Evolutionary conservation across 768 basidiomycete species (phyloP).

Genomic region (Boletus sensibilis): DNA sequence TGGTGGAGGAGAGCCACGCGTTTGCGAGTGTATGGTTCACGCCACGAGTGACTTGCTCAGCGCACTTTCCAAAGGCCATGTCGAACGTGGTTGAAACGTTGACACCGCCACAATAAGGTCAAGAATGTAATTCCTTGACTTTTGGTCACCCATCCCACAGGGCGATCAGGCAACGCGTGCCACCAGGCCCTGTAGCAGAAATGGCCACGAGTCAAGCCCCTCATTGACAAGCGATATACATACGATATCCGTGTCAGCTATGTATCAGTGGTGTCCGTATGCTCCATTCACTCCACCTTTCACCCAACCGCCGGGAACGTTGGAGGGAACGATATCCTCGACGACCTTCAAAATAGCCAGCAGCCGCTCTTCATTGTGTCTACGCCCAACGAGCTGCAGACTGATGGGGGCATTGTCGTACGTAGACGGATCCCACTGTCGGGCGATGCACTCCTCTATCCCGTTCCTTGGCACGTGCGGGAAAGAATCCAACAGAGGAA

Average conservation of each 20-base stretch:
- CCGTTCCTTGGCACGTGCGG: slow-evolving; percentile 33
- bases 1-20: background rate
- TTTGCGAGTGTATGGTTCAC: background rate
- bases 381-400: slow-evolving; percentile 50
- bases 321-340: slow-evolving; percentile 29
- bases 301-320: slow-evolving; percentile 10
- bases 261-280: slow-evolving; percentile 11
- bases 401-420: slow-evolving; percentile 45
- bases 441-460: slow-evolving; percentile 35
- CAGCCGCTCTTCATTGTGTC: slow-evolving; percentile 50
- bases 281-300: slow-evolving; percentile 4
- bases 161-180: background rate
- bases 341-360: slow-evolving; percentile 44
- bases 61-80: background rate
- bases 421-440: slow-evolving; percentile 42
- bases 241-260: background rate
- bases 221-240: slow-evolving; percentile 6
- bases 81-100: background rate
- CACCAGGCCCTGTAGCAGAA: slow-evolving; percentile 8
- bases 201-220: slow-evolving; percentile 12
- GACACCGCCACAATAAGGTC: background rate
- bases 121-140: background rate
- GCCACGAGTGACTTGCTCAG: background rate
- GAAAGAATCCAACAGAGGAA: slow-evolving; percentile 6
- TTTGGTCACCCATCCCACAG: slow-evolving; percentile 10